Percentiles rank a stretch among this genome's conserved stretches.
Conservation (phyloP, 768 basidiomycete genomes). For the Collybiopsis luxurians region DNA sequence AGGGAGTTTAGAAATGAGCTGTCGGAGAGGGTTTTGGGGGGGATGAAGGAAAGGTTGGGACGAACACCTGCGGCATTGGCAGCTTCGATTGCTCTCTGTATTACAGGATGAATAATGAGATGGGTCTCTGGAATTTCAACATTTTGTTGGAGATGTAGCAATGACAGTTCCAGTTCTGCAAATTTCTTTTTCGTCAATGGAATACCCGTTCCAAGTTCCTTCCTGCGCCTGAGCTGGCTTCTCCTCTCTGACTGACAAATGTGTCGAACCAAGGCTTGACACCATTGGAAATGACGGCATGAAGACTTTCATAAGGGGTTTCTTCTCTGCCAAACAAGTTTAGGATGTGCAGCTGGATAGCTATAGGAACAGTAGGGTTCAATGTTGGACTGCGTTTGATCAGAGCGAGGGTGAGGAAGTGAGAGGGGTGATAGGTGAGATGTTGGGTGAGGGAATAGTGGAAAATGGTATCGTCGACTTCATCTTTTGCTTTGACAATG, state of each 20-base stretch:
- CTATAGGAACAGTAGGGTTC: constrained; percentile 76
- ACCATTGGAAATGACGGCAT: constrained; percentile 91
- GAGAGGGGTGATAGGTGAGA: constrained; percentile 75
- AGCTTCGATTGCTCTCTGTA: constrained; percentile 35
- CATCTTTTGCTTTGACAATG: constrained; percentile 76
- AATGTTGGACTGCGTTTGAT: constrained; percentile 89
- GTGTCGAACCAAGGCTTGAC: constrained; percentile 99
- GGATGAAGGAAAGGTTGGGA: constrained; percentile 76
- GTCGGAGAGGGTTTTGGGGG: constrained; percentile 75
- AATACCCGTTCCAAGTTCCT: constrained; percentile 79
- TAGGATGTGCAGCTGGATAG: constrained; percentile 85
- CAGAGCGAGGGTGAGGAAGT: constrained; percentile 85
- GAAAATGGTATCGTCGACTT: constrained; percentile 62
- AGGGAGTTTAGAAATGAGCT: constrained; percentile 90
- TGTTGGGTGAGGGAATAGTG: constrained; percentile 68
- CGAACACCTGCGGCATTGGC: constrained; percentile 40
- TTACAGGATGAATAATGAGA: constrained; percentile 54
- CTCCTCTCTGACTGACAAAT: constrained; percentile 82
- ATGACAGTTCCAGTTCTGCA: constrained; percentile 91
- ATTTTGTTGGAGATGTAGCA: constrained; percentile 96
- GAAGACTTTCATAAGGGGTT: constrained; percentile 93
- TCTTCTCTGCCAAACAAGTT: constrained; percentile 89
- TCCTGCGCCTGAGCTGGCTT: constrained; percentile 69
- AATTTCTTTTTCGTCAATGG: constrained; percentile 99
- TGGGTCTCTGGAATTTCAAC: constrained; percentile 98